Conservation (phyloP, 495 filamentous ascomycete genomes). For the Tirmania nivea region DNA sequence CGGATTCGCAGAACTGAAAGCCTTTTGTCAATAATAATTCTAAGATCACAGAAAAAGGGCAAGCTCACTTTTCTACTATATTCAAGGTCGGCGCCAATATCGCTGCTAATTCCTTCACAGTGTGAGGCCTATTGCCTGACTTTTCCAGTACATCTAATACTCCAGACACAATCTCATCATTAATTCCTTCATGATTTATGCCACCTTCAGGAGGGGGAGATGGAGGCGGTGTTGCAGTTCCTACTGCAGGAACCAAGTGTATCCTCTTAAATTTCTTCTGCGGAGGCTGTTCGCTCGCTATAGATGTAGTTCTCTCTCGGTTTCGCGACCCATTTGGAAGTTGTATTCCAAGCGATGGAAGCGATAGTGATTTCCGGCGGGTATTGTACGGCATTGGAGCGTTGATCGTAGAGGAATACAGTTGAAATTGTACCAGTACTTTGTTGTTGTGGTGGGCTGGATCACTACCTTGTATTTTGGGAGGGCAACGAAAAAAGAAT, state of each 20-base stretch:
- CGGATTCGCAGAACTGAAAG: slow-evolving; percentile 72
- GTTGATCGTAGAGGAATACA: slow-evolving; percentile 3
- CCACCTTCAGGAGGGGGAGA: slow-evolving; percentile 49
- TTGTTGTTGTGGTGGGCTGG: slow-evolving; percentile 4
- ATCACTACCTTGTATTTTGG: slow-evolving; percentile 10
- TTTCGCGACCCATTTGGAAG: slow-evolving; percentile 52
- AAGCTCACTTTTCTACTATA: slow-evolving; percentile 71
- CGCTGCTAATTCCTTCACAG: slow-evolving; percentile 82
- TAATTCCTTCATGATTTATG: slow-evolving; percentile 73
- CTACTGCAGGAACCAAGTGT: slow-evolving; percentile 27
- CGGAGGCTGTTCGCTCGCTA: slow-evolving; percentile 35
- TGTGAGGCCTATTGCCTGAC: slow-evolving; percentile 77
- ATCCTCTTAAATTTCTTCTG: slow-evolving; percentile 67
- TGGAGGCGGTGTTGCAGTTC: slow-evolving; percentile 48
- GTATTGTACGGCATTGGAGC: slow-evolving; percentile 81
- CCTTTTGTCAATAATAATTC: background rate
- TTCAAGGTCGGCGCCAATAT: slow-evolving; percentile 54
- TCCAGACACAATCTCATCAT: slow-evolving; percentile 83
- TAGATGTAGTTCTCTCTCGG: slow-evolving; percentile 41
- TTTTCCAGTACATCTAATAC: slow-evolving; percentile 80
- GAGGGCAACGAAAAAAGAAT: background rate
- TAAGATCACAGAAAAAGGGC: background rate
- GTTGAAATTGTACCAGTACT: background rate
- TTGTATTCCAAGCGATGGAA: slow-evolving; percentile 83
- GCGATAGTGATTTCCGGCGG: slow-evolving; percentile 83